Evolutionary conservation across 768 basidiomycete species (phyloP).

Genomic region (Boletales sp.): DNA sequence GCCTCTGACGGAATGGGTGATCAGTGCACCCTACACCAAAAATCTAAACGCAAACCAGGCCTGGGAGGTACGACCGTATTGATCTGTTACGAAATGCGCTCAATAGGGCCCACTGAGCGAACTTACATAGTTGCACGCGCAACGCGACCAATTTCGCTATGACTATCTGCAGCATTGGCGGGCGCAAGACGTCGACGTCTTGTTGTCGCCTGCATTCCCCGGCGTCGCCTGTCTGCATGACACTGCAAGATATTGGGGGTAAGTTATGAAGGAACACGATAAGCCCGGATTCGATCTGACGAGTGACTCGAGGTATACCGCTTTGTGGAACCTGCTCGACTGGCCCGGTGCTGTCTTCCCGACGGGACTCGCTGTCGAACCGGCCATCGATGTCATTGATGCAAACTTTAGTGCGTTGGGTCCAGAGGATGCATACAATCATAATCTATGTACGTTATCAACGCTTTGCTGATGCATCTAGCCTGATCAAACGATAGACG

Average conservation of each 20-base stretch:
- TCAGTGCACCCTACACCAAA: slow-evolving; percentile 25
- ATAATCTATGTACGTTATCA: slow-evolving; percentile 13
- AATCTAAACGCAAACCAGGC: slow-evolving; percentile 20
- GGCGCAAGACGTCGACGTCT: slow-evolving; percentile 35
- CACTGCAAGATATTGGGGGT: slow-evolving; percentile 35
- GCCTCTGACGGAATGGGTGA: slow-evolving; percentile 36
- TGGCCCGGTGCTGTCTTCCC: slow-evolving; percentile 44
- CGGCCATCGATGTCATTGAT: slow-evolving; percentile 19
- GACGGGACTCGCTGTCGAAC: slow-evolving; percentile 32
- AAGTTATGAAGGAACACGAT: background rate
- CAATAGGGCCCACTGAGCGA: slow-evolving; percentile 3
- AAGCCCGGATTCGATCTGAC: background rate
- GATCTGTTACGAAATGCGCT: background rate
- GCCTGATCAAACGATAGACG: slow-evolving; percentile 17
- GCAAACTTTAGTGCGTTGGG: slow-evolving; percentile 10
- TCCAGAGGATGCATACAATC: slow-evolving; percentile 20
- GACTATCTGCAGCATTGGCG: slow-evolving; percentile 37
- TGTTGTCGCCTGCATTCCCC: slow-evolving; percentile 36
- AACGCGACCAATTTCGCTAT: slow-evolving; percentile 33
- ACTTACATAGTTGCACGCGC: slow-evolving; percentile 20
- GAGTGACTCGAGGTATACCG: slow-evolving; percentile 33
- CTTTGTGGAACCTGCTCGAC: slow-evolving; percentile 43
- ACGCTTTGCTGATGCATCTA: too few relatives aligned
- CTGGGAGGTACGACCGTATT: slow-evolving; percentile 27
- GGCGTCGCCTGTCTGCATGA: slow-evolving; percentile 37